Percentiles rank a stretch among this genome's conserved stretches.
phyloP scores from a whole-genome alignment of 345 rosid species.

The Eutrema heterophyllum region DNA sequence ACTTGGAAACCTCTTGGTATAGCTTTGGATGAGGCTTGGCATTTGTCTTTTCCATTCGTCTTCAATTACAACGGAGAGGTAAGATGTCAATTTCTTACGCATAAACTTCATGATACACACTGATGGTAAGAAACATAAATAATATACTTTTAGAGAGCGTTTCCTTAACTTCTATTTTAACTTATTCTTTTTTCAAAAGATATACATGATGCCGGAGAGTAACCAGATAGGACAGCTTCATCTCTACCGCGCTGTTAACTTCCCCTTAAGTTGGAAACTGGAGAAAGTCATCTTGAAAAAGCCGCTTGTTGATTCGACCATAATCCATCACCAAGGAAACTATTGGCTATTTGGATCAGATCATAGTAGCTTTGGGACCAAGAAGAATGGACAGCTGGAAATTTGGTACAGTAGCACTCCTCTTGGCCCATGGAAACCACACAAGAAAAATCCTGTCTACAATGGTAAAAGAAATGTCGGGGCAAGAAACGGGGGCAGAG shows the following conservation, averaged over 20 bases:
- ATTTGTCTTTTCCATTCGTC: slow-evolving; percentile 85
- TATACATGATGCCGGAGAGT: slow-evolving; percentile 96
- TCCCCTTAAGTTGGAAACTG: slow-evolving; percentile 77
- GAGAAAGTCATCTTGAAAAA: slow-evolving; percentile 63
- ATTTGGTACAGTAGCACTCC: slow-evolving; percentile 88
- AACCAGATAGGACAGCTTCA: slow-evolving; percentile 63
- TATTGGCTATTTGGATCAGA: slow-evolving; percentile 94
- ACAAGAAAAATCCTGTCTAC: slow-evolving; percentile 83
- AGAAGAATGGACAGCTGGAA: slow-evolving; percentile 76
- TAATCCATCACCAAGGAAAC: slow-evolving; percentile 51
- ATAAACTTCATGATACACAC: not conserved
- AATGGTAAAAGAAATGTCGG: slow-evolving; percentile 54
- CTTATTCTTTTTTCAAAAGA: slow-evolving; percentile 31
- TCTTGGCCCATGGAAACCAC: slow-evolving; percentile 92
- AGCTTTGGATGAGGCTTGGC: slow-evolving; percentile 95
- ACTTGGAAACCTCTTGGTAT: slow-evolving; percentile 90
- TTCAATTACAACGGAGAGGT: slow-evolving; percentile 73
- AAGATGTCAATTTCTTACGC: slow-evolving; percentile 29
- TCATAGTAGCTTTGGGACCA: slow-evolving; percentile 57
- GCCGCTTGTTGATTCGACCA: slow-evolving; percentile 64
- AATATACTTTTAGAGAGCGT: not conserved
- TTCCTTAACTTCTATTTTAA: not conserved
- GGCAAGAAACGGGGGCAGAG: slow-evolving; percentile 94
- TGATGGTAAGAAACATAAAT: not conserved
- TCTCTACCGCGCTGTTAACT: slow-evolving; percentile 69